phyloP scores from a whole-genome alignment of 257 asterid genomes.

The Lavandula angustifolia region DNA sequence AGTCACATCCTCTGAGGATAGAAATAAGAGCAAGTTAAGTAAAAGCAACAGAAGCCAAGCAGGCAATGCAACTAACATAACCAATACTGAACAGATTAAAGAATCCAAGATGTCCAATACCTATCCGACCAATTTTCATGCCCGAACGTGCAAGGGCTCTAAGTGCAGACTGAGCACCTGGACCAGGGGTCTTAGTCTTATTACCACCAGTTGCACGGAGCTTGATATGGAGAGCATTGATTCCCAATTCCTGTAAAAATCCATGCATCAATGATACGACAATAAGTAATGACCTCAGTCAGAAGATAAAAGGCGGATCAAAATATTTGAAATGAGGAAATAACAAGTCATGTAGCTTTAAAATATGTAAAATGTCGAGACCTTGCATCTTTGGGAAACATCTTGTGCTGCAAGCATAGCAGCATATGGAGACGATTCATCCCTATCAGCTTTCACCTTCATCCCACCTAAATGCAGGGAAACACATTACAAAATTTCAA shows the following conservation, averaged over 20 bases:
- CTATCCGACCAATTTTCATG: conserved; percentile 94
- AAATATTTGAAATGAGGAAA: no score
- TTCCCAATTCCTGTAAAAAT: conserved; percentile 68
- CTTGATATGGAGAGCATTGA: conserved; percentile 83
- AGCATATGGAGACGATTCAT: conserved; percentile 93
- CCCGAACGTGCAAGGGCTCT: conserved; percentile 96
- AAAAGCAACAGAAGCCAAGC: not conserved
- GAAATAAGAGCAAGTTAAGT: not conserved
- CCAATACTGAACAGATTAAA: not conserved
- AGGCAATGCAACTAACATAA: no score
- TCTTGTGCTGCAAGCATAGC: conserved; percentile 99
- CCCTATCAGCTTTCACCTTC: conserved; percentile 96
- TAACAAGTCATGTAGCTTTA: not conserved
- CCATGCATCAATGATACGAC: not conserved
- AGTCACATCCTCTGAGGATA: conserved; percentile 75
- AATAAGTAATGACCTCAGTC: not conserved
- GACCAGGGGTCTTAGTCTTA: conserved; percentile 93
- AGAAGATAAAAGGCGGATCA: not conserved
- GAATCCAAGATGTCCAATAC: conserved; percentile 32
- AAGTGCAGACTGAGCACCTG: conserved; percentile 94
- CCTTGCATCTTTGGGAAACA: conserved; percentile 91
- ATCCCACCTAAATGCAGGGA: conserved; percentile 58
- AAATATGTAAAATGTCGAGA: conserved; percentile 11
- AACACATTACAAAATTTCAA: not conserved
- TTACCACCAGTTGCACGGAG: conserved; percentile 96